Evolutionary conservation across 345 rosid genomes (phyloP), one percentile per base, ranked within the genome.

Genomic region (Lepidium africanum): DNA sequence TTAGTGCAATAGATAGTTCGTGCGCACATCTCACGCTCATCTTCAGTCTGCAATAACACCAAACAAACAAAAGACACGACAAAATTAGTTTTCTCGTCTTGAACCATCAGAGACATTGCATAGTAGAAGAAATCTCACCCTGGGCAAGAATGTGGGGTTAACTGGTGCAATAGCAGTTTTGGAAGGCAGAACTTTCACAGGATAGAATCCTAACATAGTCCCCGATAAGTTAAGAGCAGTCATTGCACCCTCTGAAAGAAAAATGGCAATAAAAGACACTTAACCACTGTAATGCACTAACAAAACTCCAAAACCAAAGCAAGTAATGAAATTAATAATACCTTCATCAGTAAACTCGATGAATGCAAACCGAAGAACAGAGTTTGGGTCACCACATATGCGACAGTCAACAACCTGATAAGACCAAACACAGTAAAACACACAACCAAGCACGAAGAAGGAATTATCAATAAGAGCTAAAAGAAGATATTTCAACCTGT

Each of bases 111-210:
- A 37, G 43, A 59, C 40, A 51, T 39, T 46, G 25, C 40, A 4
- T 19, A 10, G 13, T 11, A 3, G 40, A 65, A 50, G 55, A 62
- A 61, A 54, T 30, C 69, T 80, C 63, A 92, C 98, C 91, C 95
- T 84, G 0, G 98, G 96, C 75, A 92, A 86, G 81, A 92, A 89
- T 17, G 96, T 92, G 11, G 98, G 98, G 77, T 92, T 92, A 69
- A 92, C 98, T 3, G 98, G 98, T 45, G 98, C 98, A 67, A 92
- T 92, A 70, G 98, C 98, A 49, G 98, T 89, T 83, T 89, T 92
- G 3, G 98, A 92, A 59, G 98, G 98, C 59, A 92, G 78, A 65
- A 92, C 96, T 68, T 78, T 85, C 37, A 92, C 89, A 30, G 98
- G 98, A 67, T 92, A 92, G 80, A 80, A 92, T 59, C 98, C 98